Evolutionary conservation across 345 rosid species (phyloP), one percentile per base, ranked within the genome.

Genomic region (Salix viminalis): DNA sequence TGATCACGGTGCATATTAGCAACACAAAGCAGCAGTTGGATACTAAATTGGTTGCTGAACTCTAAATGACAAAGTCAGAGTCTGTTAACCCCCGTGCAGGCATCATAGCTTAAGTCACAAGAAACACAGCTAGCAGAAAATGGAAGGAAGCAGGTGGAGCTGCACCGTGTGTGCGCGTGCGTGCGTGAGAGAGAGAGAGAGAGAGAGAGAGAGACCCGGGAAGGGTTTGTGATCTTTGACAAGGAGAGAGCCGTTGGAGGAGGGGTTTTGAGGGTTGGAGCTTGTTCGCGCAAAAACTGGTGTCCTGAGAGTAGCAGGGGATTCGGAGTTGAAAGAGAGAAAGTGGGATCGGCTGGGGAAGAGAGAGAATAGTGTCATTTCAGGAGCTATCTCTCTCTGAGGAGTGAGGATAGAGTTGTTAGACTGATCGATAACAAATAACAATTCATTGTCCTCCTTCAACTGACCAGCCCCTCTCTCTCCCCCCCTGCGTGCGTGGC

Each of bases 211-310:
- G 77, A 77, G 75, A 88, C 91, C 92, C 75, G 88, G 44, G 41
- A 88, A 79, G 32, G 87, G 34, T 71, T 73, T 65, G 41, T 81
- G 79, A 11, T 78, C 81, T 26, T 68, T 76, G 75, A 76, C 77
- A 19, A 79, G 69, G 65, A 80, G 83, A 66, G 87, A 79, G 71
- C 84, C 89, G n/a, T 72, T 83, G 82, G 90, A 77, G 50, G 85
- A 66, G 34, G 83, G 73, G 7, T 58, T 58, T 23, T 65, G 75
- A 67, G 54, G 39, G 70, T 23, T 83, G 84, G 84, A 85, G 66
- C 21, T 77, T 42, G 46, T 42, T 72, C 81, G 89, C 85, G 81
- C 87, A 81, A 82, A 81, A 82, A 86, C 70, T n/a, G 89, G 18
- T n/a, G 79, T 83, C 74, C 76, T 79, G 72, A 37, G 18, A 46